Percentiles rank a stretch among this genome's conserved stretches.
phyloP scores from a whole-genome alignment of 192 early-diverging fungal species.

The Linnemannia elongata region DNA sequence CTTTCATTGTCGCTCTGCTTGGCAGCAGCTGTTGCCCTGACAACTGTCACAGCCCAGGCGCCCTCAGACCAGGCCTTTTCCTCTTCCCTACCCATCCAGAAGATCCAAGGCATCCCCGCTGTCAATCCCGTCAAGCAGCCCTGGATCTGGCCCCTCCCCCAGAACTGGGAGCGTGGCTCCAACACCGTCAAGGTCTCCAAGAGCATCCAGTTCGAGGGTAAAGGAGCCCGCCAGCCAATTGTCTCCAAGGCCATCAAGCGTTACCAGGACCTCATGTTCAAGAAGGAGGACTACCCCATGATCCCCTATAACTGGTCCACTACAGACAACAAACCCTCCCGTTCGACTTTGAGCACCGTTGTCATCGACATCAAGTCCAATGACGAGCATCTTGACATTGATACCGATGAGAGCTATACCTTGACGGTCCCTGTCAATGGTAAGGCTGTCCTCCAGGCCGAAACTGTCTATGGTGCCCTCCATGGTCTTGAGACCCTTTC shows the following conservation, averaged over 20 bases:
- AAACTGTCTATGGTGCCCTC: conserved; percentile 60
- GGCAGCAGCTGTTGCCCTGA: conserved; percentile 14
- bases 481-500: conserved; percentile 65
- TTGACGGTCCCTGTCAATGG: conserved; percentile 65
- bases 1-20: conserved; percentile 25
- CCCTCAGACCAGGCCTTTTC: background rate
- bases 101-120: conserved; percentile 37
- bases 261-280: conserved; percentile 60
- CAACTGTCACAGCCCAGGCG: conserved; percentile 11
- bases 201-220: conserved; percentile 32
- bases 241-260: conserved; percentile 63
- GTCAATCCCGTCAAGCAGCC: conserved; percentile 53
- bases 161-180: conserved; percentile 53
- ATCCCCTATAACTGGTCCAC: conserved; percentile 66
- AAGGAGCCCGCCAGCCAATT: conserved; percentile 41
- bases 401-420: conserved; percentile 74
- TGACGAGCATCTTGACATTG: conserved; percentile 60
- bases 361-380: conserved; percentile 54
- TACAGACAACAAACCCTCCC: conserved; percentile 30
- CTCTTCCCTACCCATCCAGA: background rate
- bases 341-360: conserved; percentile 39
- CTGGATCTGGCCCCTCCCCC: conserved; percentile 62
- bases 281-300: conserved; percentile 65
- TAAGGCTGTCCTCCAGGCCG: conserved; percentile 43
- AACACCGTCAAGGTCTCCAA: conserved; percentile 33